A percentile compares a stretch with the other conserved stretches of the same genome.
These are phyloP conservation scores for Claviceps monticola DNA, from an alignment of 2,329 filamentous ascomycete genomes.

Conservation along the genomic window DNA sequence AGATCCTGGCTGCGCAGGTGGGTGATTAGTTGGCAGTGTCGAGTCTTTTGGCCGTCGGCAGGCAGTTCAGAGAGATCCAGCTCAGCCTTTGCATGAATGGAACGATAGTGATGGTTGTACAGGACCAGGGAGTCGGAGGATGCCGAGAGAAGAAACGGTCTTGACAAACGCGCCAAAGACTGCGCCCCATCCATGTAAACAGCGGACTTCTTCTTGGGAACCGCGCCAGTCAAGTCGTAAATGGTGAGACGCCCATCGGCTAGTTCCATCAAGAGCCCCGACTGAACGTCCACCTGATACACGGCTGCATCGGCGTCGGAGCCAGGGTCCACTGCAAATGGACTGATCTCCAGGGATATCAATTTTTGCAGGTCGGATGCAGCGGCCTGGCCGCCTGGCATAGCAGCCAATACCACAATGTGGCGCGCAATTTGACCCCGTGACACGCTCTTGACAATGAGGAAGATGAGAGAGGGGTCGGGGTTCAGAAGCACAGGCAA, in stretches of 20 bases:
- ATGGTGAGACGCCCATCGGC: slow-evolving; percentile 38
- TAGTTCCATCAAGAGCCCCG: slow-evolving; percentile 50
- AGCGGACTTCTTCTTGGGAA: slow-evolving; percentile 45
- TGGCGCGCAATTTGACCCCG: slow-evolving; percentile 17
- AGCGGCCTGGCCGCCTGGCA: slow-evolving; percentile 12
- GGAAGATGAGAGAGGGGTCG: slow-evolving; percentile 37
- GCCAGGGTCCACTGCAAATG: slow-evolving; percentile 16
- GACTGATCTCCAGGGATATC: slow-evolving; percentile 26
- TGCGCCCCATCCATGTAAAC: slow-evolving; percentile 36
- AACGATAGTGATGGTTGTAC: slow-evolving; percentile 57
- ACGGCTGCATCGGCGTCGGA: slow-evolving; percentile 9
- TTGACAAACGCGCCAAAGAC: slow-evolving; percentile 54
- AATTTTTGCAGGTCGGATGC: slow-evolving; percentile 20
- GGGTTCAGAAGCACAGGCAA: slow-evolving; percentile 33
- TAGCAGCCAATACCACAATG: slow-evolving; percentile 19
- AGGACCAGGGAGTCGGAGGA: slow-evolving; percentile 42
- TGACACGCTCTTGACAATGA: slow-evolving; percentile 30
- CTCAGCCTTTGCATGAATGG: slow-evolving; percentile 37
- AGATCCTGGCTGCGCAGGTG: slow-evolving; percentile 55
- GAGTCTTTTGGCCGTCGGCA: slow-evolving; percentile 20
- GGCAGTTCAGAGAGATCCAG: slow-evolving; percentile 30
- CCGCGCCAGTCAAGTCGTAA: slow-evolving; percentile 48
- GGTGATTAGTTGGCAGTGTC: slow-evolving; percentile 33
- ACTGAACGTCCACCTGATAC: slow-evolving; percentile 47
- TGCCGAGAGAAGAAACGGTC: slow-evolving; percentile 50